phyloP scores from a whole-genome alignment of 192 early-diverging fungal genomes.

The Spinellus fusiger region DNA sequence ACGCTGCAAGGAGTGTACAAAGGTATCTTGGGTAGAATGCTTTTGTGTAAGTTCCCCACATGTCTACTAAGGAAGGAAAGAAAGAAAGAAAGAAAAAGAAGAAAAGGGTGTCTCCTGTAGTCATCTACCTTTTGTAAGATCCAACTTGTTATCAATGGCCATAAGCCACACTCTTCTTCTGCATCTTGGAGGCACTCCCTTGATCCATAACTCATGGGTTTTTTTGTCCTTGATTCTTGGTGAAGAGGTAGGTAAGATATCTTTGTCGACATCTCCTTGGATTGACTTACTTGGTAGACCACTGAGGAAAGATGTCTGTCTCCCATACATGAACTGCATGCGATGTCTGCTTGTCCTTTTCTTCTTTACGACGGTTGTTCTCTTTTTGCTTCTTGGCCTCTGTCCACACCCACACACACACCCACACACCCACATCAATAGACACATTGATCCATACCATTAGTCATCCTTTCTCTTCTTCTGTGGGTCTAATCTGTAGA shows the following conservation, averaged over 20 bases:
- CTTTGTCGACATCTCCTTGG: neutral
- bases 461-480: neutral
- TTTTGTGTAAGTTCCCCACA: neutral
- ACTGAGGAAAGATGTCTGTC: slow-evolving; percentile 33
- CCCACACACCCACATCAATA: neutral
- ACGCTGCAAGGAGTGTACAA: slow-evolving; percentile 6
- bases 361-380: slow-evolving; percentile 23
- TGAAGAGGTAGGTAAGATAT: neutral
- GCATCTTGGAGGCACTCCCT: slow-evolving; percentile 38
- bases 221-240: slow-evolving; percentile 28
- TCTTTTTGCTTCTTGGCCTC: slow-evolving; percentile 32
- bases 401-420: neutral
- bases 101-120: neutral
- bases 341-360: slow-evolving; percentile 30
- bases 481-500: too few relatives aligned
- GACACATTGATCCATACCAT: neutral
- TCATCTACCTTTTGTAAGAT: slow-evolving; percentile 24
- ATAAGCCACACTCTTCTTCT: slow-evolving; percentile 32
- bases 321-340: slow-evolving; percentile 29
- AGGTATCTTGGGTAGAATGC: neutral
- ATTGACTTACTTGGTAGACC: slow-evolving; percentile 26
- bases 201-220: slow-evolving; percentile 30
- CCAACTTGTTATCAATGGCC: slow-evolving; percentile 29
- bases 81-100: neutral
- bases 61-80: neutral